Evolutionary conservation across 495 filamentous ascomycete species (phyloP), one percentile per base, ranked within the genome.

Genomic region (Trichoderma virens): DNA sequence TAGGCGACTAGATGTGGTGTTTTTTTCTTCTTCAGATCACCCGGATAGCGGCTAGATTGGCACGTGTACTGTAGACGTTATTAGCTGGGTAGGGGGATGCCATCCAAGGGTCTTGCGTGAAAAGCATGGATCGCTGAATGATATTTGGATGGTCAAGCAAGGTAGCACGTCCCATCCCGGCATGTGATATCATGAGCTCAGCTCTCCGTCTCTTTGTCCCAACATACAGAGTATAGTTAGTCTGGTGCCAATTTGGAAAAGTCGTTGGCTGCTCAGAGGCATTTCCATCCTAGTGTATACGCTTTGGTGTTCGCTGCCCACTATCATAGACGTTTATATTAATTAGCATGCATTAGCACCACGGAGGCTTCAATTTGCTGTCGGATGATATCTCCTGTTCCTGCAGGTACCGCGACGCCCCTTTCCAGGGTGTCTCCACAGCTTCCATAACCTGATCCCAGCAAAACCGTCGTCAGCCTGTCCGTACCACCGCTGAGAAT

Each of bases 381-480:
- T 31, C 51, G 51, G 51, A 8, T 56, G 25, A 30, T 56, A 28
- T 56, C 51, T 56, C 51, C 51, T 56, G 25, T 56, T 56, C 51
- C 51, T 56, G 51, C 51, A 56, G 51, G 51, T 56, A 56, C 51
- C 25, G 51, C 51, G 51, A 25, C 51, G 25, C 51, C 51, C 51
- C 51, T 56, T 28, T 56, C 51, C 11, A 28, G 51, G 51, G 51
- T 56, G 51, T 56, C 51, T 56, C 51, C 51, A 56, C 51, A 56
- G 51, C 51, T 56, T 56, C 25, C 25, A 56, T 30, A 30, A 30
- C 1, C 51, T 56, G 51, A 56, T 56, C 51, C 51, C 51, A 16
- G 51, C 51, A 28, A 47, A 47, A 35, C 34, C 51, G 51, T 56
- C 51, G 51, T 56, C 51, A 56, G 25, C 51, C 25, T 56, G 51